Percentiles rank a stretch among this genome's conserved stretches.
phyloP scores from a whole-genome alignment of 2,329 filamentous ascomycete species.

The Cladorrhinum sp. region DNA sequence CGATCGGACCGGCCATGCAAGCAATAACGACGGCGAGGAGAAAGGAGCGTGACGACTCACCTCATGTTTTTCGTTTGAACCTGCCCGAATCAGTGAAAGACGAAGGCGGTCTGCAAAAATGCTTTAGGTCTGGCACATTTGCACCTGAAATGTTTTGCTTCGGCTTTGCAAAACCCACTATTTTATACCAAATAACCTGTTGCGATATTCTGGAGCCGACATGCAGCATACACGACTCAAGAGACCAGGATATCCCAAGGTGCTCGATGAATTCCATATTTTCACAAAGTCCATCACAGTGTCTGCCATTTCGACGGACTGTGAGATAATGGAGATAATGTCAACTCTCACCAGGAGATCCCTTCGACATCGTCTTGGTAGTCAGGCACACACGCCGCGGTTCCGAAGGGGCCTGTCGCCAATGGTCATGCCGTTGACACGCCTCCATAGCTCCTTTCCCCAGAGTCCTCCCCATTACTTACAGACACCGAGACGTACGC shows the following conservation, averaged over 20 bases:
- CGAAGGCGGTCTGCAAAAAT: background rate
- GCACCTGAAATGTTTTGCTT: background rate
- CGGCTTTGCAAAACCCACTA: background rate
- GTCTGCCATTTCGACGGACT: background rate
- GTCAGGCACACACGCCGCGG: background rate
- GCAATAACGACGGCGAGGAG: background rate
- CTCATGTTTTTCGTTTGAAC: background rate
- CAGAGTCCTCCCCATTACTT: background rate
- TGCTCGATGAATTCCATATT: background rate
- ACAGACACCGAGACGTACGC: background rate
- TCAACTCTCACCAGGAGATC: background rate
- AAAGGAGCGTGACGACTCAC: background rate
- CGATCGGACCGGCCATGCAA: background rate
- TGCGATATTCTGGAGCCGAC: background rate
- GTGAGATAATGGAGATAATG: background rate
- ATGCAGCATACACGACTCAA: background rate
- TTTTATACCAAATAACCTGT: background rate
- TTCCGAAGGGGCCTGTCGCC: background rate
- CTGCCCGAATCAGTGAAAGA: background rate
- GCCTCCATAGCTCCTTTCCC: background rate
- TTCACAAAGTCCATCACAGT: background rate
- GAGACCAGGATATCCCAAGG: background rate
- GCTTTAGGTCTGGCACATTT: background rate
- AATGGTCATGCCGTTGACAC: background rate
- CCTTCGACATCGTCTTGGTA: background rate